phyloP scores from a whole-genome alignment of 306 rosid genomes.

The Acmispon strigosus region DNA sequence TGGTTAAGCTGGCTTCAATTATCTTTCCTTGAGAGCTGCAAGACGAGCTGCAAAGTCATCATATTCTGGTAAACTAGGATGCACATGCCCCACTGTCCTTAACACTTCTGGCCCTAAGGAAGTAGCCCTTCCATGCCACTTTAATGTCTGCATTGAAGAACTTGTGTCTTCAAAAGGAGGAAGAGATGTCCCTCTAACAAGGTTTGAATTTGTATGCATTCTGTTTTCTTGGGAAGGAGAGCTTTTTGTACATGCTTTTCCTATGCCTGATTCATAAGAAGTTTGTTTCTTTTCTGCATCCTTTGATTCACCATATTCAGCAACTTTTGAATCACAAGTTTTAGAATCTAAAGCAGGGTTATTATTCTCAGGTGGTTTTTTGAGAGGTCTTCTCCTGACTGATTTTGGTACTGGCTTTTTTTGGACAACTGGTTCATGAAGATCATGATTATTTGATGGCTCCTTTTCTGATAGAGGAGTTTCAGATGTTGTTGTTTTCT shows the following conservation, averaged over 20 bases:
- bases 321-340: background rate
- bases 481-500: background rate
- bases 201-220: conserved; percentile 11
- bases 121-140: conserved; percentile 11
- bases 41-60: conserved; percentile 70
- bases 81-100: conserved; percentile 35
- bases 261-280: conserved; percentile 14
- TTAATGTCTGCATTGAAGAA: background rate
- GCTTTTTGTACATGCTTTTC: conserved; percentile 12
- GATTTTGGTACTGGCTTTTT: conserved; percentile 55
- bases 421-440: conserved; percentile 7
- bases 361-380: conserved; percentile 12
- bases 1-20: background rate
- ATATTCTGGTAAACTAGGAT: conserved; percentile 79
- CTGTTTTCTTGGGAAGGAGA: background rate
- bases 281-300: conserved; percentile 9
- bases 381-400: conserved; percentile 45
- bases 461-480: conserved; percentile 12
- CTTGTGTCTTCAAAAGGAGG: conserved; percentile 21
- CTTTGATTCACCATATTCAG: conserved; percentile 2
- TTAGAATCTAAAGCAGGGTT: background rate
- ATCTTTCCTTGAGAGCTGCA: conserved; percentile 52
- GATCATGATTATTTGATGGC: background rate
- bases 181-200: conserved; percentile 33
- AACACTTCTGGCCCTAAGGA: conserved; percentile 40